Evolutionary conservation across 495 filamentous ascomycete genomes (phyloP).

Genomic region (Glarea lozoyensis): DNA sequence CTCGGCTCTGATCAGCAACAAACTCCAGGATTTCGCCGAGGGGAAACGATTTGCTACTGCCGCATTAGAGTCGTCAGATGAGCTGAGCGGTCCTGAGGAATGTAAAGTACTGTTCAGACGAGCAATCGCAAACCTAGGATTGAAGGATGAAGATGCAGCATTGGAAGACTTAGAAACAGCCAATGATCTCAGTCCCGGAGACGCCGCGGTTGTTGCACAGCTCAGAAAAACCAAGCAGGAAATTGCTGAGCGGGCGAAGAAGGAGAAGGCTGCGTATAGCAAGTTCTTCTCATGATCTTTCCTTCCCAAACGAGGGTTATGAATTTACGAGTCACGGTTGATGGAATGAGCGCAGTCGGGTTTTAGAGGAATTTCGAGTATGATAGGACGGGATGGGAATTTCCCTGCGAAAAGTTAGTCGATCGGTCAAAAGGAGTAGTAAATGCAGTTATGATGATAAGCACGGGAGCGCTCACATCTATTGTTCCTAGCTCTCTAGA

Average conservation of each 20-base stretch:
- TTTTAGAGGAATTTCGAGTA: no score
- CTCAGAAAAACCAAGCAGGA: slow-evolving; percentile 66
- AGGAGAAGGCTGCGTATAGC: slow-evolving; percentile 81
- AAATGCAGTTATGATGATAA: no score
- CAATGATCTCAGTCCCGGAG: slow-evolving; percentile 61
- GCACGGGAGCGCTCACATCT: no score
- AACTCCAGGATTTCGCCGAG: slow-evolving; percentile 62
- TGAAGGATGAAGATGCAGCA: slow-evolving; percentile 83
- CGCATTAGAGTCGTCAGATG: slow-evolving; percentile 58
- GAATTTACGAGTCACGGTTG: not conserved
- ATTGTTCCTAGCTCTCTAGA: no score
- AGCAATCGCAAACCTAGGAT: slow-evolving; percentile 58
- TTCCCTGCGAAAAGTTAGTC: no score
- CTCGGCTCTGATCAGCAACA: slow-evolving; percentile 70
- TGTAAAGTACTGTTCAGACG: slow-evolving; percentile 85
- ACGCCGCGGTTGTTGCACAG: slow-evolving; percentile 69
- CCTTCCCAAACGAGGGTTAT: not conserved
- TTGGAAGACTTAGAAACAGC: slow-evolving; percentile 71
- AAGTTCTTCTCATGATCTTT: slow-evolving; percentile 60
- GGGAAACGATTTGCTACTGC: slow-evolving; percentile 59
- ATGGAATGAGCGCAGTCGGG: no score
- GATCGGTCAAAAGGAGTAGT: no score
- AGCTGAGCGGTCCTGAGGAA: slow-evolving; percentile 66
- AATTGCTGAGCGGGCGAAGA: slow-evolving; percentile 61
- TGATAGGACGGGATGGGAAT: no score